Conservation (phyloP, 2,329 filamentous ascomycete genomes). For the Epichloe sylvatica region DNA sequence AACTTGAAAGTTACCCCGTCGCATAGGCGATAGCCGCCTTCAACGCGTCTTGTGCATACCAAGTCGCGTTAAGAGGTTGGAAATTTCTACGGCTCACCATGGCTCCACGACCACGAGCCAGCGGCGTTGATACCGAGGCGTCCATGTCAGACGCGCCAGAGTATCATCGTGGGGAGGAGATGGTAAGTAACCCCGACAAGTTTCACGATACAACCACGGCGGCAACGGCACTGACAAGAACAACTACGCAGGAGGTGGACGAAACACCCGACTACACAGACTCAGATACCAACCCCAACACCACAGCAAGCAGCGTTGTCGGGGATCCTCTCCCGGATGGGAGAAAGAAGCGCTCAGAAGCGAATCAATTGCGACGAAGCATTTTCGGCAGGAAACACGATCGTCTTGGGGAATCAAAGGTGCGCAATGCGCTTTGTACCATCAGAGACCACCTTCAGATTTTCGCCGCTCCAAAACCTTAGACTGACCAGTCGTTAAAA, state of each 20-base stretch:
- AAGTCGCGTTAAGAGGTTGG: conserved; percentile 41
- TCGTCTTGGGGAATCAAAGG: conserved; percentile 81
- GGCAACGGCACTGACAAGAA: neutral
- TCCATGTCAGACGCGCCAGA: conserved; percentile 49
- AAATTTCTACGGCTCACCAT: conserved; percentile 23
- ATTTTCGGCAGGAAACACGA: conserved; percentile 94
- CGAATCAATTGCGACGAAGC: conserved; percentile 76
- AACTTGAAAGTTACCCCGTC: neutral
- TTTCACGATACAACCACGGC: neutral
- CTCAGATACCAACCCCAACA: conserved; percentile 53
- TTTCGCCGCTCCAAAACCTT: neutral
- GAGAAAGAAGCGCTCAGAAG: conserved; percentile 73
- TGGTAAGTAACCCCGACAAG: conserved; percentile 26
- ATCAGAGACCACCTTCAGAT: neutral
- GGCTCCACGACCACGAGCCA: conserved; percentile 40
- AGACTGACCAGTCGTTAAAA: neutral
- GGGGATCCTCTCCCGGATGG: conserved; percentile 65
- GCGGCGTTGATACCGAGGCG: conserved; percentile 44
- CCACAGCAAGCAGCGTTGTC: conserved; percentile 68
- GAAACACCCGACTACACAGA: conserved; percentile 54
- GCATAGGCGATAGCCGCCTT: conserved; percentile 3
- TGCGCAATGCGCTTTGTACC: conserved; percentile 23
- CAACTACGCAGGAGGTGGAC: conserved; percentile 38
- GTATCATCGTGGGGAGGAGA: conserved; percentile 30
- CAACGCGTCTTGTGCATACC: conserved; percentile 31